Percentiles rank a stretch among this genome's conserved stretches.
Evolutionary conservation across 2,329 filamentous ascomycete genomes (phyloP).

Genomic region (Aspergillus versicolor): DNA sequence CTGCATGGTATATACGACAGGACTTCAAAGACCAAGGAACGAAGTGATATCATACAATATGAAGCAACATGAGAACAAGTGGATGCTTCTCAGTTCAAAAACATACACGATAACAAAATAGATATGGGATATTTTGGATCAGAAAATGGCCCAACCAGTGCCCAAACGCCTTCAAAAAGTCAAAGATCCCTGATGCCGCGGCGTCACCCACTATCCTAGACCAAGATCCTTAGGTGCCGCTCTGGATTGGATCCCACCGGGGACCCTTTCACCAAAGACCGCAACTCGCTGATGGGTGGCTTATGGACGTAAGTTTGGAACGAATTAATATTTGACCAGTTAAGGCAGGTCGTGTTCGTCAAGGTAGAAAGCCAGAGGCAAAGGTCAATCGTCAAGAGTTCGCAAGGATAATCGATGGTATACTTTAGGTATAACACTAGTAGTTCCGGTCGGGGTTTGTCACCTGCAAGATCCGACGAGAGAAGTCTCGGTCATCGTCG

Average conservation of each 20-base stretch:
- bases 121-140: conserved; percentile 9
- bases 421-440: conserved; percentile 6
- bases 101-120: conserved; percentile 8
- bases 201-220: background rate
- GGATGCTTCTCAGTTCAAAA: conserved; percentile 9
- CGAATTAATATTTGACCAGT: background rate
- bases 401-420: conserved; percentile 9
- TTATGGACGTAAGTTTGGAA: background rate
- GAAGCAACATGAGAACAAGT: conserved; percentile 16
- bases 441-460: conserved; percentile 35
- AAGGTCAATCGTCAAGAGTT: conserved; percentile 17
- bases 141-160: conserved; percentile 13
- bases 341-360: conserved; percentile 7
- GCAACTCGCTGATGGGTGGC: background rate
- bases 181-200: conserved; percentile 12
- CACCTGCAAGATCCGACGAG: conserved; percentile 82
- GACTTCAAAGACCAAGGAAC: conserved; percentile 2
- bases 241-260: background rate
- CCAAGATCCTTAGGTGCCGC: background rate
- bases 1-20: background rate
- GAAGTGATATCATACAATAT: conserved; percentile 13
- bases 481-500: conserved; percentile 96
- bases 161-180: conserved; percentile 22
- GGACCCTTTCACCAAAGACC: background rate
- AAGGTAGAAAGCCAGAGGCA: conserved; percentile 11